These are phyloP conservation scores for Trichoderma citrinoviride DNA, from an alignment of 2,329 filamentous ascomycete species.

Conservation along the genomic window DNA sequence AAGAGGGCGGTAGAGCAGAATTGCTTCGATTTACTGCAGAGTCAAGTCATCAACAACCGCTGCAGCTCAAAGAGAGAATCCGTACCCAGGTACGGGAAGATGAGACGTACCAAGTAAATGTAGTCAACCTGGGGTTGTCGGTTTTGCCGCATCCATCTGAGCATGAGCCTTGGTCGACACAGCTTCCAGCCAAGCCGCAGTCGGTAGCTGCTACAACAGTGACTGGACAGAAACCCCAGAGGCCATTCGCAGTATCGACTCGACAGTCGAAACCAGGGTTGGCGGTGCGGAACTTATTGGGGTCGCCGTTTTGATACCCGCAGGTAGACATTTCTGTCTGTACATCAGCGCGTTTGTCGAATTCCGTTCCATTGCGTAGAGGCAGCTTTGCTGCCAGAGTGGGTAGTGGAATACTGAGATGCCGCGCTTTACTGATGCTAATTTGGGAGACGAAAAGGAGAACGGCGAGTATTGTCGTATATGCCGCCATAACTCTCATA, in stretches of 20 bases:
- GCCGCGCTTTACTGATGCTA: not conserved
- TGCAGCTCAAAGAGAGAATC: not conserved
- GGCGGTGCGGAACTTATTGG: slow-evolving; percentile 32
- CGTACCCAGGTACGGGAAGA: not conserved
- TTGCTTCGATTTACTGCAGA: slow-evolving; percentile 13
- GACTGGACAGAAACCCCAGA: slow-evolving; percentile 43
- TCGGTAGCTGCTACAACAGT: slow-evolving; percentile 37
- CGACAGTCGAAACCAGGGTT: slow-evolving; percentile 37
- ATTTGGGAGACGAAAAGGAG: not conserved
- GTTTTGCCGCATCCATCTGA: slow-evolving; percentile 35
- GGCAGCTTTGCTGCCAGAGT: not conserved
- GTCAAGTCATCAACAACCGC: not conserved
- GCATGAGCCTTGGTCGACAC: slow-evolving; percentile 36
- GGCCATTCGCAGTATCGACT: slow-evolving; percentile 33
- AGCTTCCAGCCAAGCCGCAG: slow-evolving; percentile 39
- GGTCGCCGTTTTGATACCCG: slow-evolving; percentile 35
- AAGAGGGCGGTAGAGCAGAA: slow-evolving; percentile 39
- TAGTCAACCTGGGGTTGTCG: slow-evolving; percentile 29
- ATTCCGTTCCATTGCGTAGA: not conserved
- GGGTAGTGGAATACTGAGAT: not conserved
- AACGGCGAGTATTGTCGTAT: not conserved
- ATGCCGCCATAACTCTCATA: not conserved
- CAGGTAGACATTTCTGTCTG: slow-evolving; percentile 31
- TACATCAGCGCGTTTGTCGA: slow-evolving; percentile 15
- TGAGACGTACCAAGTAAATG: slow-evolving; percentile 37